Percentiles rank a stretch among this genome's conserved stretches.
Conservation (phyloP, 2,329 filamentous ascomycete species). For the Phialemoniopsis sp. region DNA sequence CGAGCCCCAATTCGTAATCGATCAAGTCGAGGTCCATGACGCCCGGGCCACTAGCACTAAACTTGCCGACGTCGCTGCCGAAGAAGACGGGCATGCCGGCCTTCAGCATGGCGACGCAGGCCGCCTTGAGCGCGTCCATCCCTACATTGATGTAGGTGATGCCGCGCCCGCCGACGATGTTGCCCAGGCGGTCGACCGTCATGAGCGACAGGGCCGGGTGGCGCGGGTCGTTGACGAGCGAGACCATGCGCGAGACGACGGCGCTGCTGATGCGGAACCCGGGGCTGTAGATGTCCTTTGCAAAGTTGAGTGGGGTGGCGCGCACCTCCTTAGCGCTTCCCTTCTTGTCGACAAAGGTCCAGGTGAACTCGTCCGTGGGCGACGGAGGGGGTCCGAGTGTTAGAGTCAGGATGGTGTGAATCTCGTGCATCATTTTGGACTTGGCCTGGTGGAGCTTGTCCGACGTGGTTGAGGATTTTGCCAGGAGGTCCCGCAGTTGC, state of each 20-base stretch:
- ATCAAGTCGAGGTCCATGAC: slow-evolving; percentile 78
- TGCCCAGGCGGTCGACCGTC: slow-evolving; percentile 75
- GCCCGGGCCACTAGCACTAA: slow-evolving; percentile 61
- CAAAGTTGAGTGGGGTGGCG: slow-evolving; percentile 67
- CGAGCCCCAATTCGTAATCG: slow-evolving; percentile 79
- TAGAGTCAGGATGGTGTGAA: slow-evolving; percentile 77
- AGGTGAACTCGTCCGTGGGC: slow-evolving; percentile 66
- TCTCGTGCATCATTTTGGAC: slow-evolving; percentile 71
- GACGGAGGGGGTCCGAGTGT: slow-evolving; percentile 76
- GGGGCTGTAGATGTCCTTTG: slow-evolving; percentile 60
- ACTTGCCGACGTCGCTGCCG: slow-evolving; percentile 83
- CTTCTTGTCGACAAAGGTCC: slow-evolving; percentile 72
- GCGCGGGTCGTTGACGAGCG: slow-evolving; percentile 80
- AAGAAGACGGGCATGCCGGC: slow-evolving; percentile 83
- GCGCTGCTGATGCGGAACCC: slow-evolving; percentile 53
- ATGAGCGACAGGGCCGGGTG: slow-evolving; percentile 69
- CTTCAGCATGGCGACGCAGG: slow-evolving; percentile 73
- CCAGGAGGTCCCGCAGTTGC: slow-evolving; percentile 57
- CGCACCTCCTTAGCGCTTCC: slow-evolving; percentile 59
- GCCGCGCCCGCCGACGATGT: slow-evolving; percentile 71
- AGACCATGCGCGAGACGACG: slow-evolving; percentile 67
- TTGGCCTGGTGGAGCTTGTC: slow-evolving; percentile 50
- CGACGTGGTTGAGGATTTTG: slow-evolving; percentile 23
- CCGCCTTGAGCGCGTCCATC: slow-evolving; percentile 66
- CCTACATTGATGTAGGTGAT: slow-evolving; percentile 82